Evolutionary conservation across 192 early-diverging fungal genomes (phyloP).

Genomic region (Mycoemilia scoparia): DNA sequence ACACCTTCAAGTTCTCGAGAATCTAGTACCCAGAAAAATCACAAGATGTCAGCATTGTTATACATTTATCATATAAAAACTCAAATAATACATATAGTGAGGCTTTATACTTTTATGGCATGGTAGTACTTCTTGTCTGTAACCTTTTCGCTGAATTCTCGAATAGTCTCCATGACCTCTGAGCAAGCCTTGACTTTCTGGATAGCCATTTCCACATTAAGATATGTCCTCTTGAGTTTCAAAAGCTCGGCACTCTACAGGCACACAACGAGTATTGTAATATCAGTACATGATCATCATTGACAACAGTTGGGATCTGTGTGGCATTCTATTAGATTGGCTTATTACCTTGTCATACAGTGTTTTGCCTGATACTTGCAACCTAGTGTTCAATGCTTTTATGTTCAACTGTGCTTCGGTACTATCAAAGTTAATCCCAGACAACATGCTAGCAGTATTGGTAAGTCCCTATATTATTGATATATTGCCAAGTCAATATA

Average conservation of each 20-base stretch:
- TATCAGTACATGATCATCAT: too few relatives aligned
- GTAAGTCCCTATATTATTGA: too few relatives aligned
- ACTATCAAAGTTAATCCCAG: too few relatives aligned
- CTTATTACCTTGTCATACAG: conserved; percentile 73
- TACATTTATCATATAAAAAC: background rate
- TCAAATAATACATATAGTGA: background rate
- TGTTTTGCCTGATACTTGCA: conserved; percentile 63
- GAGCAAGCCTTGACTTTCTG: conserved; percentile 66
- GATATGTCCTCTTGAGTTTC: conserved; percentile 49
- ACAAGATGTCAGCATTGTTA: background rate
- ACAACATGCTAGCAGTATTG: too few relatives aligned
- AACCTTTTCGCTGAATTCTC: conserved; percentile 63
- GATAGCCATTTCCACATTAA: conserved; percentile 73
- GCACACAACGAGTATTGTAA: too few relatives aligned
- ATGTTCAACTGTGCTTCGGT: conserved; percentile 74
- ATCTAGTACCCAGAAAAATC: conserved; percentile 40
- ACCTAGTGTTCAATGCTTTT: conserved; percentile 61
- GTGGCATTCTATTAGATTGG: conserved; percentile 23
- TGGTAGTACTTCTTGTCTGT: conserved; percentile 75
- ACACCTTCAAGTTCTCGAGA: conserved; percentile 59
- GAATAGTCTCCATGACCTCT: conserved; percentile 71
- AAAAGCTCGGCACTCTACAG: conserved; percentile 54
- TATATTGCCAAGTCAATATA: too few relatives aligned
- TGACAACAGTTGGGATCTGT: background rate
- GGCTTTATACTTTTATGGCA: too few relatives aligned